phyloP scores from a whole-genome alignment of 176 grass and related monocot species.

The Luzula sylvatica region DNA sequence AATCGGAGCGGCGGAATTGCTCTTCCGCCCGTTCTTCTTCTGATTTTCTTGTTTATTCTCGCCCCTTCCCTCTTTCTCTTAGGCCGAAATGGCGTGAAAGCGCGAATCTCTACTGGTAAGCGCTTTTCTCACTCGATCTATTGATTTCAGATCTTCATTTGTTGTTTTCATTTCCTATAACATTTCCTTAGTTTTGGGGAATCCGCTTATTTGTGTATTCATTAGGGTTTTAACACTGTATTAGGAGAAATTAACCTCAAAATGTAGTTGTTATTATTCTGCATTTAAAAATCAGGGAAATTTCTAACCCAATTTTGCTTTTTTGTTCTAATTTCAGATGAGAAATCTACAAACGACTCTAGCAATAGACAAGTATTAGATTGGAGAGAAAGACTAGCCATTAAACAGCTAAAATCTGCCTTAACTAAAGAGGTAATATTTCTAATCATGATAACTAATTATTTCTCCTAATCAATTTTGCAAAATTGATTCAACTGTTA shows the following conservation, averaged over 20 bases:
- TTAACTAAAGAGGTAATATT: conserved; percentile 72
- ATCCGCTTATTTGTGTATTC: not conserved
- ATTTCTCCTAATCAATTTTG: conserved; percentile 12
- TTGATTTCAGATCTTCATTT: not conserved
- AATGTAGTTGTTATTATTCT: too few relatives aligned
- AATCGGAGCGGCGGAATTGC: conserved; percentile 23
- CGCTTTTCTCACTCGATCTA: not conserved
- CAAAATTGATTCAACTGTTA: conserved; percentile 4
- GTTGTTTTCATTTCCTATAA: too few relatives aligned
- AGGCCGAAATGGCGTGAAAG: conserved; percentile 33
- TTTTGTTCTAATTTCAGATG: conserved; percentile 42
- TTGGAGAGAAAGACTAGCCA: conserved; percentile 50
- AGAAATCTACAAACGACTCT: conserved; percentile 18
- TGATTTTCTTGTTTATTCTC: conserved; percentile 59
- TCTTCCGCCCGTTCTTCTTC: conserved; percentile 36
- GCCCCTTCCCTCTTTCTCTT: conserved; percentile 47
- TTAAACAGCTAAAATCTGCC: conserved; percentile 62
- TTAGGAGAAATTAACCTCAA: too few relatives aligned
- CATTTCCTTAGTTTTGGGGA: too few relatives aligned
- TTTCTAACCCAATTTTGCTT: not conserved
- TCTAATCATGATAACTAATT: not conserved
- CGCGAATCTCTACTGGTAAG: conserved; percentile 42
- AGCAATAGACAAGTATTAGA: conserved; percentile 38
- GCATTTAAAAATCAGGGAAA: too few relatives aligned
- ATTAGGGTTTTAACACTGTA: too few relatives aligned